phyloP scores from a whole-genome alignment of 1,284 basidiomycete genomes.

The Psilocybe mexicana region DNA sequence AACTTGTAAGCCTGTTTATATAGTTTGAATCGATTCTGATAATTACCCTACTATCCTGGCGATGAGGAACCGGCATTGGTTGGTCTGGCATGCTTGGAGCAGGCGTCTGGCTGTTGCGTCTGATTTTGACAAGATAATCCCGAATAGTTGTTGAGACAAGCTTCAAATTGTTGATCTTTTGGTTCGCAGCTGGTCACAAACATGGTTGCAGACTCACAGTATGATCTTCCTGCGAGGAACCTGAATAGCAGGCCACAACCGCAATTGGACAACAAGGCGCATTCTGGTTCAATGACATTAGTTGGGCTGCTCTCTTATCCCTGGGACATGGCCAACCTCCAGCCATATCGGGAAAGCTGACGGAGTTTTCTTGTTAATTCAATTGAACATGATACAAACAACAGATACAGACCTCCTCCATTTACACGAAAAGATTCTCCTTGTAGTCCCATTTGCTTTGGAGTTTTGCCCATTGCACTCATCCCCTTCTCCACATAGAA shows the following conservation, averaged over 20 bases:
- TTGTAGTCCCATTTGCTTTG: slow-evolving; percentile 67
- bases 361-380: not conserved
- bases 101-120: slow-evolving; percentile 35
- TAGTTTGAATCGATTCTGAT: slow-evolving; percentile 8
- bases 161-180: slow-evolving; percentile 33
- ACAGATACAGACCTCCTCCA: slow-evolving; percentile 65
- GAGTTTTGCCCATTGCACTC: slow-evolving; percentile 75
- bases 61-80: slow-evolving; percentile 24
- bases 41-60: slow-evolving; percentile 29
- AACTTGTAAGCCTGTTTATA: slow-evolving; percentile 10
- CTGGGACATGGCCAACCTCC: slow-evolving; percentile 35
- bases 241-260: slow-evolving; percentile 78
- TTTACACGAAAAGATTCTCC: slow-evolving; percentile 57
- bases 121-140: slow-evolving; percentile 68
- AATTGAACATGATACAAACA: slow-evolving; percentile 5
- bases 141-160: slow-evolving; percentile 64
- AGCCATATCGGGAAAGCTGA: slow-evolving; percentile 83
- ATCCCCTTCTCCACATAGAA: slow-evolving; percentile 83
- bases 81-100: slow-evolving; percentile 32
- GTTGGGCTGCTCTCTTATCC: not conserved
- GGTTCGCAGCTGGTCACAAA: not conserved
- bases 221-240: slow-evolving; percentile 78
- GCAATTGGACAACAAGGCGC: slow-evolving; percentile 81
- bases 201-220: slow-evolving; percentile 46
- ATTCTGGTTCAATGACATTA: slow-evolving; percentile 47